These are phyloP conservation scores for Glebionis coronaria DNA, from an alignment of 129 eudicot genomes.

Conservation along the genomic window DNA sequence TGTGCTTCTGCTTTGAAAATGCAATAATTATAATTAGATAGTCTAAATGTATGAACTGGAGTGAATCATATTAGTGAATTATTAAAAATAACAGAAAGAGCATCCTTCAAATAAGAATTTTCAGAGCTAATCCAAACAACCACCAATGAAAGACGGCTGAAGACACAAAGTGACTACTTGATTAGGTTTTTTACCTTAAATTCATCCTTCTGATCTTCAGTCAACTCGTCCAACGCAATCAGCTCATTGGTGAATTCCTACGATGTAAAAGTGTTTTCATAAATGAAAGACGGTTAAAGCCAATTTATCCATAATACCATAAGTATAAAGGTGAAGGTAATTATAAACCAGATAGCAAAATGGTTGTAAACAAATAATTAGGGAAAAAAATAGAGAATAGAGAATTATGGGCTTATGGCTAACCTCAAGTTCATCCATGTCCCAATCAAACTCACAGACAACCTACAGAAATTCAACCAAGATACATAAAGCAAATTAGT, in stretches of 20 bases:
- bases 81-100: too few relatives aligned
- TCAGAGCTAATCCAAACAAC: too few relatives aligned
- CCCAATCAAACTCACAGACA: slow-evolving; percentile 84
- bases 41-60: too few relatives aligned
- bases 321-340: background rate
- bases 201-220: slow-evolving; percentile 74
- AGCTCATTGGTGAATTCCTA: slow-evolving; percentile 76
- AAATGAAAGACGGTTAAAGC: background rate
- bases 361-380: background rate
- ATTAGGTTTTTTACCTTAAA: slow-evolving; percentile 53
- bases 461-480: slow-evolving; percentile 42
- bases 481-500: slow-evolving; percentile 9
- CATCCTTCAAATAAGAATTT: too few relatives aligned
- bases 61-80: too few relatives aligned
- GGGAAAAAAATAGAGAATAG: background rate
- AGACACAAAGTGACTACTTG: slow-evolving; percentile 6
- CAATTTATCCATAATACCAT: too few relatives aligned
- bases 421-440: slow-evolving; percentile 85
- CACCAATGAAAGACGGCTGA: background rate
- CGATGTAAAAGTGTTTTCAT: background rate
- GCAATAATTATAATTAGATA: too few relatives aligned
- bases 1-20: too few relatives aligned
- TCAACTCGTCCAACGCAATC: slow-evolving; percentile 56
- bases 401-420: background rate
- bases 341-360: background rate